Evolutionary conservation across 129 eudicot species (phyloP).

Genomic region (Saposhnikovia divaricata): DNA sequence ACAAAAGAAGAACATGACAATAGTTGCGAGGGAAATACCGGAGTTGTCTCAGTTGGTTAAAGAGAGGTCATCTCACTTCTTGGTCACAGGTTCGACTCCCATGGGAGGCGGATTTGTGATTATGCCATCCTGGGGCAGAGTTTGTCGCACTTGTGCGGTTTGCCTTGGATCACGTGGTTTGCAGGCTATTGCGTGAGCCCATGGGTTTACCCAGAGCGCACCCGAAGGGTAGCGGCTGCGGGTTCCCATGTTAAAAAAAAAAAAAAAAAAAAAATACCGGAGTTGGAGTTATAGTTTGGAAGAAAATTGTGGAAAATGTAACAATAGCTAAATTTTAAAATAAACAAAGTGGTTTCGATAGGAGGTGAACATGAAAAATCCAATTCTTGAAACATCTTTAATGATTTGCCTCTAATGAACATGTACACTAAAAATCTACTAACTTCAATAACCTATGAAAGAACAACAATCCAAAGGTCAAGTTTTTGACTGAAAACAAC

Average conservation of each 20-base stretch:
- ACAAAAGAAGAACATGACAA: not conserved
- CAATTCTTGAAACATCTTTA: not conserved
- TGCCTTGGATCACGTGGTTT: too few species aligned
- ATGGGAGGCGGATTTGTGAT: too few species aligned
- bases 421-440: not conserved
- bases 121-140: too few species aligned
- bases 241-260: too few species aligned
- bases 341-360: not conserved
- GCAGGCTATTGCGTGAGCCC: too few species aligned
- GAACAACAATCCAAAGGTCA: not conserved
- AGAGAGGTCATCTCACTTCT: too few species aligned
- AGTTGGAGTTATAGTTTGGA: not conserved
- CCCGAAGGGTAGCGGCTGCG: too few species aligned
- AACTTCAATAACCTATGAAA: not conserved
- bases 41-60: too few species aligned
- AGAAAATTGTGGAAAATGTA: not conserved
- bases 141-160: too few species aligned
- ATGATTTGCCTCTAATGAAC: not conserved
- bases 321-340: not conserved
- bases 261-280: too few species aligned
- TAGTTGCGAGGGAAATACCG: not conserved
- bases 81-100: too few species aligned
- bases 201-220: too few species aligned
- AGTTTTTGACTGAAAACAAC: not conserved
- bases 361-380: not conserved